A percentile compares a stretch with the other conserved stretches of the same genome.
phyloP scores from a whole-genome alignment of 768 basidiomycete species.

The Sporobolomyces roseus region DNA sequence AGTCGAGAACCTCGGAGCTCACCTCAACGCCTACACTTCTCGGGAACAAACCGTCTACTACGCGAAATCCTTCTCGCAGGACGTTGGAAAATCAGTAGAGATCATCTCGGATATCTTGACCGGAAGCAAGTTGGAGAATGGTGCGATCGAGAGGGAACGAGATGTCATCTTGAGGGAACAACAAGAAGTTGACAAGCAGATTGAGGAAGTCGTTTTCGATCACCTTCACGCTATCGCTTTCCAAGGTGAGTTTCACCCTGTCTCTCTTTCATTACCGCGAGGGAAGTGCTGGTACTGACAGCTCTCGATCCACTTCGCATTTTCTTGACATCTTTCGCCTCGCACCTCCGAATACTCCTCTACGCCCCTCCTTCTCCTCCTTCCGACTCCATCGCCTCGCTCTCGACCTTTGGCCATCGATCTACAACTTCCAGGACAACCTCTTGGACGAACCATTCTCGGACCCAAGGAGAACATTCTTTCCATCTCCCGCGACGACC shows the following conservation, averaged over 20 bases:
- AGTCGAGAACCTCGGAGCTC: slow-evolving; percentile 95
- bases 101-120: slow-evolving; percentile 98
- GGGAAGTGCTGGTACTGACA: not conserved
- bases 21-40: slow-evolving; percentile 96
- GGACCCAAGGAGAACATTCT: slow-evolving; percentile 94
- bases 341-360: not conserved
- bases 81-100: slow-evolving; percentile 82
- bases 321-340: not conserved
- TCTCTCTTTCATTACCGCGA: slow-evolving; percentile 5
- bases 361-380: not conserved
- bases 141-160: slow-evolving; percentile 88
- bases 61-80: slow-evolving; percentile 96
- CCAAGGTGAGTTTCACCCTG: slow-evolving; percentile 62
- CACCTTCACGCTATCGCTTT: slow-evolving; percentile 95
- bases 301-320: too few species aligned
- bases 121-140: slow-evolving; percentile 83
- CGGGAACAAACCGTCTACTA: slow-evolving; percentile 99
- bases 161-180: slow-evolving; percentile 96
- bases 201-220: slow-evolving; percentile 98
- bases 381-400: not conserved
- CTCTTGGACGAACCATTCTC: slow-evolving; percentile 93
- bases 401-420: not conserved
- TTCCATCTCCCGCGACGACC: slow-evolving; percentile 86
- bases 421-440: slow-evolving; percentile 61
- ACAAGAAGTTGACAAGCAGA: slow-evolving; percentile 97